Percentiles rank a stretch among this genome's conserved stretches.
These are phyloP conservation scores for Tinospora cordifolia DNA, from an alignment of 164 flowering plant genomes.

Conservation along the genomic window DNA sequence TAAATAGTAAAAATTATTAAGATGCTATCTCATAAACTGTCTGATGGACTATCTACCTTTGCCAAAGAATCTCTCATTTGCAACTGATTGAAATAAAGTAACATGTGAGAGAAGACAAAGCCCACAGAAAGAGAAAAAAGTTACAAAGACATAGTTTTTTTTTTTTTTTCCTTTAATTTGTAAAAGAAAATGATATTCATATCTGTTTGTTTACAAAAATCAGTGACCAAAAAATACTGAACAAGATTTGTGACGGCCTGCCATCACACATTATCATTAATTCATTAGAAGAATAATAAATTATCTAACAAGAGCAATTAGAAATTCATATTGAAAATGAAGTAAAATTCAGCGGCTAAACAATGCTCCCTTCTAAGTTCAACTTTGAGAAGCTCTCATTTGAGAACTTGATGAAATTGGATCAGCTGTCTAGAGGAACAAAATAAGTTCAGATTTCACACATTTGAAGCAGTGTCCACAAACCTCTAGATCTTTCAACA, in stretches of 20 bases:
- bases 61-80: background rate
- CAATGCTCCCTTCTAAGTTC: too few species aligned
- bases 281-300: too few species aligned
- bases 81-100: background rate
- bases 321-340: background rate
- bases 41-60: background rate
- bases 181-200: too few species aligned
- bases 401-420: background rate
- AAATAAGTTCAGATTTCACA: background rate
- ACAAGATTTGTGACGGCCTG: too few species aligned
- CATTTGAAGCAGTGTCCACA: slow-evolving; percentile 12
- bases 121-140: too few species aligned
- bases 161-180: too few species aligned
- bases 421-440: background rate
- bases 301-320: background rate
- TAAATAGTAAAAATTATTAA: background rate
- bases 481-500: slow-evolving; percentile 72
- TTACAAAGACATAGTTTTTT: too few species aligned
- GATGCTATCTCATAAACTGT: background rate
- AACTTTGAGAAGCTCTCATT: background rate
- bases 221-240: too few species aligned
- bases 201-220: too few species aligned
- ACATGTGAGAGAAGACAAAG: background rate
- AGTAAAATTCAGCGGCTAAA: background rate
- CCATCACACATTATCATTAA: too few species aligned